Evolutionary conservation across 176 grass and related monocot species (phyloP), one percentile per base, ranked within the genome.

Genomic region (Avena sativa): DNA sequence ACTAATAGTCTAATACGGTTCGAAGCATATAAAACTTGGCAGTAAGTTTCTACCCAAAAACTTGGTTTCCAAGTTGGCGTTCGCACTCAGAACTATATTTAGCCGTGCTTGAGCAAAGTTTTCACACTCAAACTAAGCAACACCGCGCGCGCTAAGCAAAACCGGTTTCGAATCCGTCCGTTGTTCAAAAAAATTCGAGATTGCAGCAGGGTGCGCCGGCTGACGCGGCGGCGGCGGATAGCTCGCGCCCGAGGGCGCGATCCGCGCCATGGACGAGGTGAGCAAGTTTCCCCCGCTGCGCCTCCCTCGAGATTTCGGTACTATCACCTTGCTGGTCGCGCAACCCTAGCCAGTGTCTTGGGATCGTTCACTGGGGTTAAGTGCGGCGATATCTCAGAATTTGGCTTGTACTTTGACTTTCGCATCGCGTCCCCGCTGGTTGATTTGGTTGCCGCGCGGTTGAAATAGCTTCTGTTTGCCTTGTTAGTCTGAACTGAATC

Each of bases 181-280:
- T 43, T 6, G 6, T 43, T 43, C 40, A 11, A 48, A 48, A 48
- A 48, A 48, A 48, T 10, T 74, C 11, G 9, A 43, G 40, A 5
- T 71, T 1, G 68, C 4, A 44, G 10, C 71, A 15, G 10, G 20
- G 5, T 55, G 52, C 6, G 40, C 43, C 70, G 70, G 64, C 32
- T 13, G 64, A 3, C 10, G 26, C 64, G 14, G 26, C 28, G 14
- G 64, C 28, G 64, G 70, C 43, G 43, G 43, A 46, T 5, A 73
- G 69, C 69, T 72, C 69, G 19, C 19, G 69, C 69, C 0, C 68
- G 36, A 28, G 13, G 63, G 63, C 12, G 23, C 63, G 26, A 66
- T 66, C 63, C 64, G 20, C 40, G 71, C 43, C 71, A 73, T 73
- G 71, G 43, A 73, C 12, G 71, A 48, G 71, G 71, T 73, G 71